These are phyloP conservation scores for Lactifluus pinguis DNA, from an alignment of 768 basidiomycete species.

Conservation along the genomic window DNA sequence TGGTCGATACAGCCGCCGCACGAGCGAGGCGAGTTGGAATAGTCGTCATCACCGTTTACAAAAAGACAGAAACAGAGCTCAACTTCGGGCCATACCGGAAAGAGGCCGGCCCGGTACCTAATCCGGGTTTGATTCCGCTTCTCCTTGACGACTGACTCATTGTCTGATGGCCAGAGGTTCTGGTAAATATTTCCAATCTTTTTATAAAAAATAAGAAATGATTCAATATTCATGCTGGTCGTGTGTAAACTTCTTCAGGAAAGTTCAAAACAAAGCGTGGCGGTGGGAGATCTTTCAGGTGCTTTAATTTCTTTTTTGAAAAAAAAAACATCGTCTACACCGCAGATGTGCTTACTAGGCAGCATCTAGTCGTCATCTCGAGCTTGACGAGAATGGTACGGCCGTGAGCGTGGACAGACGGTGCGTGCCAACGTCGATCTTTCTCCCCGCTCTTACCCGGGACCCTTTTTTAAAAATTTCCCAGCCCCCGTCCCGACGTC, in stretches of 20 bases:
- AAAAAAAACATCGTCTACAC: neutral
- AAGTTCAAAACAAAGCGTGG: slow-evolving; percentile 37
- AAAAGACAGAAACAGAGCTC: too few species aligned
- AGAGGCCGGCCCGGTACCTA: neutral
- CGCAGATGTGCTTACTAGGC: slow-evolving; percentile 11
- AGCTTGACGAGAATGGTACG: slow-evolving; percentile 24
- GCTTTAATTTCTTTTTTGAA: neutral
- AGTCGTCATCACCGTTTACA: slow-evolving; percentile 42
- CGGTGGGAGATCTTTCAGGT: slow-evolving; percentile 35
- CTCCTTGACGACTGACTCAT: neutral
- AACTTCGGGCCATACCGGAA: neutral
- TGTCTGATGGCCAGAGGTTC: slow-evolving; percentile 1
- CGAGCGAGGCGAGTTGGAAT: slow-evolving; percentile 87
- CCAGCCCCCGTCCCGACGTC: neutral
- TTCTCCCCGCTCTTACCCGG: neutral
- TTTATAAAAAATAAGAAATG: neutral
- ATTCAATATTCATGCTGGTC: neutral
- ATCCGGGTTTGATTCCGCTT: neutral
- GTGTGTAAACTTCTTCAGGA: slow-evolving; percentile 19
- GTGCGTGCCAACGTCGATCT: neutral
- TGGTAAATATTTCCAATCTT: neutral
- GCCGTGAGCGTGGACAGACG: slow-evolving; percentile 21
- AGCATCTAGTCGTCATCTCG: slow-evolving; percentile 18
- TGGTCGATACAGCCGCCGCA: slow-evolving; percentile 49
- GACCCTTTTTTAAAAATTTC: neutral